Conservation (phyloP, 495 filamentous ascomycete genomes). For the Elaphomyces granulatus region DNA sequence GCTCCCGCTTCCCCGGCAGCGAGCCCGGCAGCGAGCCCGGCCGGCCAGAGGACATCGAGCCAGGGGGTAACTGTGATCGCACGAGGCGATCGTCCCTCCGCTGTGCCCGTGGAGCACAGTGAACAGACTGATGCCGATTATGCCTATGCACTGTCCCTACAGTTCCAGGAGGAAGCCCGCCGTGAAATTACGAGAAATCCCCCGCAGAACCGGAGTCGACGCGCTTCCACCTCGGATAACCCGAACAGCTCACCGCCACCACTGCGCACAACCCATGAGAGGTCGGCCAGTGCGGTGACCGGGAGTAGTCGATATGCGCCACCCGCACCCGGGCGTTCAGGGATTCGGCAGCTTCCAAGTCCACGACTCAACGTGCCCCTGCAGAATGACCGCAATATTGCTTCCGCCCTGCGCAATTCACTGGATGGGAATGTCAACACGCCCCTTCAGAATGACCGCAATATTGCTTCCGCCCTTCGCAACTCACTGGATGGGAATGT, state of each 20-base stretch:
- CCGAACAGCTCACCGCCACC: not conserved
- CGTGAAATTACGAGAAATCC: conserved; percentile 10
- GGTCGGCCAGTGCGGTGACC: conserved; percentile 10
- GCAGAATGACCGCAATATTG: conserved; percentile 1
- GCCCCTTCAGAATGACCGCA: conserved; percentile 16
- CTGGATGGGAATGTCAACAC: conserved; percentile 11
- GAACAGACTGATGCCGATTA: conserved; percentile 38
- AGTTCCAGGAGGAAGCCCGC: conserved; percentile 31
- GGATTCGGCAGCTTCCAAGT: conserved; percentile 1
- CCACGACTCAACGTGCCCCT: not conserved
- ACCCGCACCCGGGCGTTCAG: conserved; percentile 1
- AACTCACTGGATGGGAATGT: conserved; percentile 27
- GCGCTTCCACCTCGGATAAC: conserved; percentile 5
- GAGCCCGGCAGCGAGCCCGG: conserved; percentile 6
- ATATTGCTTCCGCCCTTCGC: conserved; percentile 7
- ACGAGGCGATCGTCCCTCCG: conserved; percentile 4
- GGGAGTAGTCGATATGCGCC: conserved; percentile 1
- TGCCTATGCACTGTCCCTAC: conserved; percentile 33
- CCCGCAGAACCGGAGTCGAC: conserved; percentile 2
- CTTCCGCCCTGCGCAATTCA: conserved; percentile 10
- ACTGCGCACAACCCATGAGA: conserved; percentile 4
- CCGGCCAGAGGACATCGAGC: conserved; percentile 20
- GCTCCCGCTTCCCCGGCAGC: conserved; percentile 10
- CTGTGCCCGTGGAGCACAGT: conserved; percentile 15
- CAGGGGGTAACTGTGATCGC: conserved; percentile 4